These are phyloP conservation scores for Torulaspora globosa DNA, from an alignment of 1,139 yeast species.

Conservation along the genomic window DNA sequence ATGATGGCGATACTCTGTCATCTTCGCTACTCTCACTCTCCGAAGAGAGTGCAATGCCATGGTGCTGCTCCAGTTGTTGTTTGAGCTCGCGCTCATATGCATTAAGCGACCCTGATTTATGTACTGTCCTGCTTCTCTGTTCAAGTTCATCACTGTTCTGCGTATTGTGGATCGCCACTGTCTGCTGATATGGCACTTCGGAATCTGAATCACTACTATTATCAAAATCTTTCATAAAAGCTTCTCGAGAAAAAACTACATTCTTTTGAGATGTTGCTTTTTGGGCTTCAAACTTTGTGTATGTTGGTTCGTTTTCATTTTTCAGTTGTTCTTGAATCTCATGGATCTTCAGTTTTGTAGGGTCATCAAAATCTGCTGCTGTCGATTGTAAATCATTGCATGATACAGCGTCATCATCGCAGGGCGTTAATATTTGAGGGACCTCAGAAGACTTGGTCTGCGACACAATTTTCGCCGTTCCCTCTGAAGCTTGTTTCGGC, in stretches of 20 bases:
- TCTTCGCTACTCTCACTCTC: slow-evolving; percentile 25
- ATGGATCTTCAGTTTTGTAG: slow-evolving; percentile 16
- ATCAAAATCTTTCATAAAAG: slow-evolving; percentile 14
- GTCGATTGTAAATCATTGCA: not conserved
- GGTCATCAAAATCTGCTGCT: not conserved
- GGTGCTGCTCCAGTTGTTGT: slow-evolving; percentile 13
- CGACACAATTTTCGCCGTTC: not conserved
- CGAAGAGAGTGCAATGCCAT: slow-evolving; percentile 20
- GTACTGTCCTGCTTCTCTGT: not conserved
- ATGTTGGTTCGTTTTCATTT: slow-evolving; percentile 1
- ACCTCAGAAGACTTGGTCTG: not conserved
- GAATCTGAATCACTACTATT: slow-evolving; percentile 9
- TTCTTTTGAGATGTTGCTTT: not conserved
- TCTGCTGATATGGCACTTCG: slow-evolving; percentile 1
- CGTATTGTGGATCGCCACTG: not conserved
- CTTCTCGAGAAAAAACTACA: slow-evolving; percentile 9
- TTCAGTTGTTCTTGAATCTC: slow-evolving; percentile 21
- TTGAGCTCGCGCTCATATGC: slow-evolving; percentile 25
- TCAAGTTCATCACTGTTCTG: not conserved
- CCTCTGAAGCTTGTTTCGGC: not conserved
- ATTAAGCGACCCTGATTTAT: slow-evolving; percentile 12
- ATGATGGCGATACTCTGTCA: slow-evolving; percentile 16
- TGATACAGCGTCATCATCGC: not conserved
- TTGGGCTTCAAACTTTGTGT: slow-evolving; percentile 10
- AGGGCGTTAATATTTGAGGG: not conserved